Conservation (phyloP, 352 stramenopile genomes). For the Peronospora farinosa region DNA sequence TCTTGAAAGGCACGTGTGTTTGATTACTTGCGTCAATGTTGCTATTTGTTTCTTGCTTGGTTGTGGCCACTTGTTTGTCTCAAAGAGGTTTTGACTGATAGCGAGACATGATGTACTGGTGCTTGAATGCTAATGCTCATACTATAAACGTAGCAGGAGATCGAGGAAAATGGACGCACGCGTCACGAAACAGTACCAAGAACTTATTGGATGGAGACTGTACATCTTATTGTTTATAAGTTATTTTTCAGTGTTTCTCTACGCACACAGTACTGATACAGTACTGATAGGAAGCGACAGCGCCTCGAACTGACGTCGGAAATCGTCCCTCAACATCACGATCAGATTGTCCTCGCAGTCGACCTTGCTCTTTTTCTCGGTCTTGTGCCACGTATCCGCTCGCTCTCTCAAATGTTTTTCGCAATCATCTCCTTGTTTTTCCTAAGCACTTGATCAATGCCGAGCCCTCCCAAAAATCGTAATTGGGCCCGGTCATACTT, state of each 20-base stretch:
- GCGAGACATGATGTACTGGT: not conserved
- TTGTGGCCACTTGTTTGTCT: not conserved
- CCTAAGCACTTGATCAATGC: slow-evolving; percentile 25
- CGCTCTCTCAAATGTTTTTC: not conserved
- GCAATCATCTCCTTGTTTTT: slow-evolving; percentile 17
- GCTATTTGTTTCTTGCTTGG: not conserved
- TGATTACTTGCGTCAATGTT: slow-evolving; percentile 4
- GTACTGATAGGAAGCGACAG: slow-evolving; percentile 16
- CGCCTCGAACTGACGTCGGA: not conserved
- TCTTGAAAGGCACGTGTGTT: slow-evolving; percentile 16
- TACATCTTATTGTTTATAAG: slow-evolving; percentile 40
- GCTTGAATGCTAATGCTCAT: not conserved
- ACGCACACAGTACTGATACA: slow-evolving; percentile 23
- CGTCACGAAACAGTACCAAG: too few species aligned
- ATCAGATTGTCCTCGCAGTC: not conserved
- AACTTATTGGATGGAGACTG: too few species aligned
- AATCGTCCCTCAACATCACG: slow-evolving; percentile 10
- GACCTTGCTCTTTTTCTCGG: slow-evolving; percentile 1
- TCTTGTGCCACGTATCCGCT: not conserved
- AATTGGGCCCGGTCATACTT: slow-evolving; percentile 30
- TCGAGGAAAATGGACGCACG: too few species aligned
- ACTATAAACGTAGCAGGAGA: too few species aligned
- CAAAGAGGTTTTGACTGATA: not conserved
- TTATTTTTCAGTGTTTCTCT: slow-evolving; percentile 41
- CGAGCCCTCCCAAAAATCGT: slow-evolving; percentile 15